phyloP scores from a whole-genome alignment of 2,329 filamentous ascomycete genomes.

The Pseudogymnoascus sp. region DNA sequence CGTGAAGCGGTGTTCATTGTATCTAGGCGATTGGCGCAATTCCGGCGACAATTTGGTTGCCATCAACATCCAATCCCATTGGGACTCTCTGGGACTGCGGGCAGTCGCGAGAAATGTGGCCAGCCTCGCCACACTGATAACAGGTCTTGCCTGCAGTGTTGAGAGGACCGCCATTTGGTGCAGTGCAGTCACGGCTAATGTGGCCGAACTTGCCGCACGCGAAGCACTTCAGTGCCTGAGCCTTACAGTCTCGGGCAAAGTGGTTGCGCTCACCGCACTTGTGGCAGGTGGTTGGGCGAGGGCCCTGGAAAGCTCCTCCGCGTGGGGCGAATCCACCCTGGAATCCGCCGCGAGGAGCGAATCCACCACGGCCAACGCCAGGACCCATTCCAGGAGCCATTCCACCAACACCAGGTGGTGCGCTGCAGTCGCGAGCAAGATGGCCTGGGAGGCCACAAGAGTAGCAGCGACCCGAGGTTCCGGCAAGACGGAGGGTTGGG shows the following conservation, averaged over 20 bases:
- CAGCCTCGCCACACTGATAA: conserved; percentile 93
- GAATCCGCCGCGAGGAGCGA: conserved; percentile 63
- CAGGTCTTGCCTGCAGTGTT: conserved; percentile 97
- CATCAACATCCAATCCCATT: conserved; percentile 36
- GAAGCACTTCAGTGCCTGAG: conserved; percentile 71
- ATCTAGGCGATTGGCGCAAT: conserved; percentile 37
- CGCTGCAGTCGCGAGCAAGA: conserved; percentile 82
- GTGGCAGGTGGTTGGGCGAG: conserved; percentile 62
- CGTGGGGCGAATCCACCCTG: conserved; percentile 54
- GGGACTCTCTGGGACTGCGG: conserved; percentile 52
- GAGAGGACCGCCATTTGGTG: conserved; percentile 88
- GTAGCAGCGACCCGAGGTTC: conserved; percentile 84
- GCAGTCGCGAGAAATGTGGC: conserved; percentile 94
- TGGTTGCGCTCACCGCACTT: conserved; percentile 86
- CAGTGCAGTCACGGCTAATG: conserved; percentile 71
- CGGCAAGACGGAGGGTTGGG: conserved; percentile 83
- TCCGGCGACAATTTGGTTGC: conserved; percentile 30
- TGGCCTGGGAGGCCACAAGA: conserved; percentile 91
- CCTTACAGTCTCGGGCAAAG: conserved; percentile 91
- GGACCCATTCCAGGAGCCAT: conserved; percentile 24
- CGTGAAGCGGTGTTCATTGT: conserved; percentile 19
- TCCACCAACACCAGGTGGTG: conserved; percentile 46
- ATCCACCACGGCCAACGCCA: conserved; percentile 55
- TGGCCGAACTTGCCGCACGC: conserved; percentile 60
- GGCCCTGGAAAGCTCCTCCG: conserved; percentile 64